phyloP scores from a whole-genome alignment of 306 rosid genomes.

The Rubus parviflorus region DNA sequence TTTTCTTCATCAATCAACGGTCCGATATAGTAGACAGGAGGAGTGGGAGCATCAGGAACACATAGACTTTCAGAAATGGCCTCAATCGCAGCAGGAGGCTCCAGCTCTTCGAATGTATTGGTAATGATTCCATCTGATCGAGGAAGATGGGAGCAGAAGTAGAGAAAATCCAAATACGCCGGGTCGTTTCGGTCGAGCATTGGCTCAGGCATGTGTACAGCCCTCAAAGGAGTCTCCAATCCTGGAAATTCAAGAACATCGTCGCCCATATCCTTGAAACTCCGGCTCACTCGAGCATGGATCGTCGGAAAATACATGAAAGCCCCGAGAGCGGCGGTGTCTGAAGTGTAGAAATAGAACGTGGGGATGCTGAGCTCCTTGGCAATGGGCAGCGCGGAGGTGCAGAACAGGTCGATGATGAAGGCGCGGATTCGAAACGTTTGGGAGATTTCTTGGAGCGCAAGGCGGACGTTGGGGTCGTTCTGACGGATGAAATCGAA shows the following conservation, averaged over 20 bases:
- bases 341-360: constrained; percentile 29
- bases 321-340: constrained; percentile 17
- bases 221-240: background rate
- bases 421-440: constrained; percentile 15
- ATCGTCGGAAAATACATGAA: constrained; percentile 18
- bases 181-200: constrained; percentile 17
- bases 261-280: constrained; percentile 19
- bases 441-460: constrained; percentile 24
- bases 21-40: constrained; percentile 31
- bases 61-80: constrained; percentile 18
- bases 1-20: constrained; percentile 20
- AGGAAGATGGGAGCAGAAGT: constrained; percentile 1
- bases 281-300: background rate
- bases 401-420: constrained; percentile 33
- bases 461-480: background rate
- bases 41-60: constrained; percentile 20
- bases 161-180: background rate
- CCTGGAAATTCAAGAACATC: constrained; percentile 15
- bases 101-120: constrained; percentile 34
- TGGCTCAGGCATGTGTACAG: background rate
- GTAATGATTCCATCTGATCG: constrained; percentile 19
- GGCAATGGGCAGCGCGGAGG: constrained; percentile 11
- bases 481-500: constrained; percentile 26
- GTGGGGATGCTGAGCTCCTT: constrained; percentile 31
- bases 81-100: constrained; percentile 10